Percentiles rank a stretch among this genome's conserved stretches.
Conservation (phyloP, 2,329 filamentous ascomycete species). For the Onygena corvina region DNA sequence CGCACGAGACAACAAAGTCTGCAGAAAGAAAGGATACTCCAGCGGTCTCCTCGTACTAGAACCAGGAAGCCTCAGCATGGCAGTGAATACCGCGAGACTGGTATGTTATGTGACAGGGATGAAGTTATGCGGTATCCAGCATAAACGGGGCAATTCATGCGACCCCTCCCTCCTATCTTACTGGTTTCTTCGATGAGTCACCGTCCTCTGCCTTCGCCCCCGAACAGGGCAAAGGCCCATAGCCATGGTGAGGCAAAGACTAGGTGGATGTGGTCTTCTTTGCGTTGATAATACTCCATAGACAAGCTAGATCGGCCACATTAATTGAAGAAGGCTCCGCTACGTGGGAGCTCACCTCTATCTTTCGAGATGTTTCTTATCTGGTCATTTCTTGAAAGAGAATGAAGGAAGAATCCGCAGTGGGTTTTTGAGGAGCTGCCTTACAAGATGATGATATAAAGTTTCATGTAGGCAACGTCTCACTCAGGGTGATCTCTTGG, state of each 20-base stretch:
- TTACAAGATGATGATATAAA: not conserved
- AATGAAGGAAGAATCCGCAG: too few species aligned
- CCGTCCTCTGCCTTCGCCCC: not conserved
- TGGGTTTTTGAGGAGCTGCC: not conserved
- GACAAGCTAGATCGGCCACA: too few species aligned
- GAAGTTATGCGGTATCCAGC: not conserved
- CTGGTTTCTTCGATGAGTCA: conserved; percentile 2
- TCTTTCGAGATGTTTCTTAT: too few species aligned
- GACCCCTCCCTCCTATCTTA: not conserved
- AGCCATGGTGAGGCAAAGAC: not conserved
- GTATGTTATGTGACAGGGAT: conserved; percentile 1
- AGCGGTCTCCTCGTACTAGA: not conserved
- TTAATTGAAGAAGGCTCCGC: too few species aligned
- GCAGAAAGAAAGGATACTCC: not conserved
- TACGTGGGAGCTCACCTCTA: too few species aligned
- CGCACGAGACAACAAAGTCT: not conserved
- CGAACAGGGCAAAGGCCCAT: not conserved
- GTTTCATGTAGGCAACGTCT: not conserved
- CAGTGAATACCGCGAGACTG: not conserved
- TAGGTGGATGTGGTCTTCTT: too few species aligned
- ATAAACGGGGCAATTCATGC: not conserved
- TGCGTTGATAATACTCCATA: too few species aligned
- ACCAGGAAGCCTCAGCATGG: not conserved
- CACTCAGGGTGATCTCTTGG: not conserved
- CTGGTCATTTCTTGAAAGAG: too few species aligned